Percentiles rank a stretch among this genome's conserved stretches.
Evolutionary conservation across 2,329 filamentous ascomycete genomes (phyloP).

Genomic region (Exophiala sideris): DNA sequence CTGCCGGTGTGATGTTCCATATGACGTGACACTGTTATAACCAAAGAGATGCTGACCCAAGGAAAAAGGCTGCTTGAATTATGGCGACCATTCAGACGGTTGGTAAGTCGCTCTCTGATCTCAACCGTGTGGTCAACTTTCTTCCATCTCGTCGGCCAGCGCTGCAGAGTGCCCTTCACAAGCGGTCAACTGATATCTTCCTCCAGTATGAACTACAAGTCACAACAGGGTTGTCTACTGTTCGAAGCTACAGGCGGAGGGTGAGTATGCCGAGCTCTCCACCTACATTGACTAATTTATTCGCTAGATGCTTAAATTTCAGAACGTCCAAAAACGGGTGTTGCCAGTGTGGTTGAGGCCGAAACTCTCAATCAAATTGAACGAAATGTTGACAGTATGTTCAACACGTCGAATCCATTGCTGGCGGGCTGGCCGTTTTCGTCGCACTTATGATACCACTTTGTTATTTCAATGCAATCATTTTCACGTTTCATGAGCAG

Average conservation of each 20-base stretch:
- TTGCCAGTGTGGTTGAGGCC: slow-evolving; percentile 13
- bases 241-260: slow-evolving; percentile 20
- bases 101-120: slow-evolving; percentile 10
- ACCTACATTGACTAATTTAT: background rate
- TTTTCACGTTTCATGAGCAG: too few species aligned
- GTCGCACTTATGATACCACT: too few species aligned
- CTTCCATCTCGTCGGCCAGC: background rate
- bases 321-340: slow-evolving; percentile 15
- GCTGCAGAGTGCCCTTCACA: background rate
- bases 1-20: too few species aligned
- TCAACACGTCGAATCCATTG: too few species aligned
- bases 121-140: background rate
- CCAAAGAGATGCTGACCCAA: background rate
- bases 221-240: slow-evolving; percentile 18
- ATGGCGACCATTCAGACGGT: slow-evolving; percentile 20
- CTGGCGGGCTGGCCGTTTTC: too few species aligned
- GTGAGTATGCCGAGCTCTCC: slow-evolving; percentile 3
- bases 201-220: slow-evolving; percentile 20
- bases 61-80: slow-evolving; percentile 17
- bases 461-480: too few species aligned
- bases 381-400: too few species aligned
- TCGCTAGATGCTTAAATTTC: slow-evolving; percentile 13
- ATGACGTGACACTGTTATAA: background rate
- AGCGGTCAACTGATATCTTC: background rate
- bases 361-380: too few species aligned